These are phyloP conservation scores for Tricholoma bakamatsutake DNA, from an alignment of 768 basidiomycete genomes.

Conservation along the genomic window DNA sequence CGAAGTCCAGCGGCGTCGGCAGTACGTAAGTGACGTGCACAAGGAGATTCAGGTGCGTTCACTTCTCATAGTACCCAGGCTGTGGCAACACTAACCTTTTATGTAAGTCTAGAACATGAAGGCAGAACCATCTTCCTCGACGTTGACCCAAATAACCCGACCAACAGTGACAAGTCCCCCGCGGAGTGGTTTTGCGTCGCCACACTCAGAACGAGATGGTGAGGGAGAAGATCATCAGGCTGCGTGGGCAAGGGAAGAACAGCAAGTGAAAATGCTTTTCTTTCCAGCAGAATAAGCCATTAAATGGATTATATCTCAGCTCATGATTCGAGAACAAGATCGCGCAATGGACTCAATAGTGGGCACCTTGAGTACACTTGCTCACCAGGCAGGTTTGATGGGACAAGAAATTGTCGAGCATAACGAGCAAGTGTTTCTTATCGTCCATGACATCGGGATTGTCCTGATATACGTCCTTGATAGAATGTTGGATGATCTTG, in stretches of 20 bases:
- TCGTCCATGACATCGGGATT: background rate
- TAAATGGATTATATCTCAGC: conserved; percentile 34
- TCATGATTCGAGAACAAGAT: conserved; percentile 88
- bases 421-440: conserved; percentile 56
- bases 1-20: conserved; percentile 71
- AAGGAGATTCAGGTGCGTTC: conserved; percentile 70
- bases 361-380: conserved; percentile 78
- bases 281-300: background rate
- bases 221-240: conserved; percentile 56
- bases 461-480: background rate
- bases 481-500: conserved; percentile 80
- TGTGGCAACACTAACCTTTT: conserved; percentile 21
- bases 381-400: conserved; percentile 91
- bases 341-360: conserved; percentile 82
- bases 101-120: conserved; percentile 70
- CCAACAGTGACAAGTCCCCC: conserved; percentile 18
- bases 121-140: conserved; percentile 41
- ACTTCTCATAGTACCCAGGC: conserved; percentile 4
- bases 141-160: conserved; percentile 14
- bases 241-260: conserved; percentile 83
- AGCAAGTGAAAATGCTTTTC: conserved; percentile 44
- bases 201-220: conserved; percentile 25
- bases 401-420: conserved; percentile 90
- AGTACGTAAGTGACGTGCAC: conserved; percentile 71
- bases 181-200: conserved; percentile 27